Percentiles rank a stretch among this genome's conserved stretches.
These are phyloP conservation scores for Platanus orientalis DNA, from an alignment of 164 flowering plant species.

Conservation along the genomic window DNA sequence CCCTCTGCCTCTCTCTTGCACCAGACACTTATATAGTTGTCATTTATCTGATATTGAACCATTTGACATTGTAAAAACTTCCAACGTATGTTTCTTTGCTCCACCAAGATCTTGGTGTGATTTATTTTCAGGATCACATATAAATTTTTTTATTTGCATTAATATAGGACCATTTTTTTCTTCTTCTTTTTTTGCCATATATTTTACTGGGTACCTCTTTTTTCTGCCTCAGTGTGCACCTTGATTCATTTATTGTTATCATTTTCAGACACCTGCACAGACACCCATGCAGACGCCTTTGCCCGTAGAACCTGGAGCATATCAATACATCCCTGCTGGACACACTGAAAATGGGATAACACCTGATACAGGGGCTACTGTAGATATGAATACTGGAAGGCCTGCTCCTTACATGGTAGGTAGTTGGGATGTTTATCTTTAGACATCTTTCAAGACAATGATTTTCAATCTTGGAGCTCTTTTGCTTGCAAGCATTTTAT, in stretches of 20 bases:
- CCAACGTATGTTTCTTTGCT: no score
- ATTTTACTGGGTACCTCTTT: background rate
- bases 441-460: background rate
- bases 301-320: constrained; percentile 13
- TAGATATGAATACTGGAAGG: constrained; percentile 8
- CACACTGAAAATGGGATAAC: constrained; percentile 6
- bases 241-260: background rate
- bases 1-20: no score
- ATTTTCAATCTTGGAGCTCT: background rate
- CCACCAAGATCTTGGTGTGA: no score
- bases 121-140: no score
- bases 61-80: no score
- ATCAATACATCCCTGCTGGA: constrained; percentile 13
- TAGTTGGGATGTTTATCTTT: background rate
- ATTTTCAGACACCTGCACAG: constrained; percentile 17
- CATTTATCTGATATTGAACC: no score
- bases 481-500: background rate
- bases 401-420: constrained; percentile 15
- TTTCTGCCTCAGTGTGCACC: background rate
- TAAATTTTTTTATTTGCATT: no score
- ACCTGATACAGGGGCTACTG: constrained; percentile 8
- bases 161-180: no score
- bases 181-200: no score
- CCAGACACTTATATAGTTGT: no score
- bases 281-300: constrained; percentile 21